A percentile compares a stretch with the other conserved stretches of the same genome.
These are phyloP conservation scores for Naganishia onofrii DNA, from an alignment of 768 basidiomycete genomes.

Conservation along the genomic window DNA sequence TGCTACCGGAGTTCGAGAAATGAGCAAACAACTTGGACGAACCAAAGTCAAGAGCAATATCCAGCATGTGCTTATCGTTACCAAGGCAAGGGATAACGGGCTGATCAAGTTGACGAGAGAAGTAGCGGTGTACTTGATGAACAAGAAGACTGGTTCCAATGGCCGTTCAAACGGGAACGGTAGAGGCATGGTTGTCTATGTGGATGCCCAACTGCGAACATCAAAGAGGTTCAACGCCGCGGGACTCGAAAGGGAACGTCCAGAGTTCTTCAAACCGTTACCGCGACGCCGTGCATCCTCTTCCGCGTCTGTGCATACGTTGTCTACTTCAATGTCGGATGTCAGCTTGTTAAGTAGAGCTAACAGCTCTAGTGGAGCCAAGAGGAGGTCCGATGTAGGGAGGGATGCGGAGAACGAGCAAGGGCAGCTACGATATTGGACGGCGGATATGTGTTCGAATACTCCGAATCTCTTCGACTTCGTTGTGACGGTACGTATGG, in stretches of 20 bases:
- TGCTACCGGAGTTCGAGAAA: slow-evolving; percentile 92
- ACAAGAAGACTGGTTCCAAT: slow-evolving; percentile 55
- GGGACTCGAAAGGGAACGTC: slow-evolving; percentile 79
- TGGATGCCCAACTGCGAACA: slow-evolving; percentile 81
- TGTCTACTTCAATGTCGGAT: slow-evolving; percentile 61
- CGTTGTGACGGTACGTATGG: slow-evolving; percentile 77
- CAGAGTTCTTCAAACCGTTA: slow-evolving; percentile 78
- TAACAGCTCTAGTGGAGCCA: slow-evolving; percentile 33
- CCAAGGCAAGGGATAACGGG: slow-evolving; percentile 94
- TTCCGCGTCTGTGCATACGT: slow-evolving; percentile 48
- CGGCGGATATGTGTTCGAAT: slow-evolving; percentile 86
- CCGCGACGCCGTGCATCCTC: slow-evolving; percentile 69
- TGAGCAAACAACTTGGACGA: slow-evolving; percentile 97
- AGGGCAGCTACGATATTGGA: slow-evolving; percentile 97
- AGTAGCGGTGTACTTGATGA: slow-evolving; percentile 92
- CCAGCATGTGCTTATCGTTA: slow-evolving; percentile 89
- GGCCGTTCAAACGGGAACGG: slow-evolving; percentile 29
- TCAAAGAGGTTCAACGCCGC: slow-evolving; percentile 93
- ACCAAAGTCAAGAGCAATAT: slow-evolving; percentile 87
- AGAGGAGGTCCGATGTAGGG: slow-evolving; percentile 30
- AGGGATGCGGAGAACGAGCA: slow-evolving; percentile 57
- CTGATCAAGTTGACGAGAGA: slow-evolving; percentile 92
- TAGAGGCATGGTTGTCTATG: slow-evolving; percentile 82
- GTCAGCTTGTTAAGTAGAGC: slow-evolving; percentile 33
- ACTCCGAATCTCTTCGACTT: slow-evolving; percentile 94